These are phyloP conservation scores for Penicillium atrosanguineum DNA, from an alignment of 495 filamentous ascomycete genomes.

Conservation along the genomic window DNA sequence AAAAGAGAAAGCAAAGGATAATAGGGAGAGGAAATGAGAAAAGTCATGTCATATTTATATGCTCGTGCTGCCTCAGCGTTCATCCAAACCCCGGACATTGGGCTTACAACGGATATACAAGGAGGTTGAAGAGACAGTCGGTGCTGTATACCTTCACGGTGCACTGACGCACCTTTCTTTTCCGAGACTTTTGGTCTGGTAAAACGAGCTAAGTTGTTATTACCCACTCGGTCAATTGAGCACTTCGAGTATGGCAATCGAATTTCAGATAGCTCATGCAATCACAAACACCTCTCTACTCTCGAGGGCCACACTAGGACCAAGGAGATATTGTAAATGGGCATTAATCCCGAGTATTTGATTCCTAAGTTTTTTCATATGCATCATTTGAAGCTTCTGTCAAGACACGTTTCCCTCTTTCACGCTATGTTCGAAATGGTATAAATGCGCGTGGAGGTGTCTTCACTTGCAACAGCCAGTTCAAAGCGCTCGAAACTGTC, in stretches of 20 bases:
- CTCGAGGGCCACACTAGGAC: too few species aligned
- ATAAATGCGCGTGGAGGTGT: constrained; percentile 75
- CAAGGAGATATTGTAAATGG: too few species aligned
- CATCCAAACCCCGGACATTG: not conserved
- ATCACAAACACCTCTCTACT: too few species aligned
- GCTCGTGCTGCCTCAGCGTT: not conserved
- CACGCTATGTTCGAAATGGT: constrained; percentile 43
- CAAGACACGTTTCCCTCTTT: constrained; percentile 17
- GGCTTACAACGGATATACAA: not conserved
- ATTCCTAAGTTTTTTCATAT: too few species aligned
- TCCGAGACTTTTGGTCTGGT: too few species aligned
- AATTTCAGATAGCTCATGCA: too few species aligned
- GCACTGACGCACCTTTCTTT: not conserved
- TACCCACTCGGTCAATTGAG: too few species aligned
- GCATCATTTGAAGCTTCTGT: not conserved
- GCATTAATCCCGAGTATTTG: too few species aligned
- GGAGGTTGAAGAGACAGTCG: not conserved
- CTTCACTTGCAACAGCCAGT: constrained; percentile 79
- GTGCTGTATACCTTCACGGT: not conserved
- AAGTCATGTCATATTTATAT: not conserved
- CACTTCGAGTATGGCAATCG: too few species aligned
- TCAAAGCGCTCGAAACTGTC: constrained; percentile 37
- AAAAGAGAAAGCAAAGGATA: not conserved
- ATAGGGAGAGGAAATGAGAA: not conserved
- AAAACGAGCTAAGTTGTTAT: too few species aligned